A percentile compares a stretch with the other conserved stretches of the same genome.
These are phyloP conservation scores for Macroventuria anomochaeta DNA, from an alignment of 2,329 filamentous ascomycete genomes.

Conservation along the genomic window DNA sequence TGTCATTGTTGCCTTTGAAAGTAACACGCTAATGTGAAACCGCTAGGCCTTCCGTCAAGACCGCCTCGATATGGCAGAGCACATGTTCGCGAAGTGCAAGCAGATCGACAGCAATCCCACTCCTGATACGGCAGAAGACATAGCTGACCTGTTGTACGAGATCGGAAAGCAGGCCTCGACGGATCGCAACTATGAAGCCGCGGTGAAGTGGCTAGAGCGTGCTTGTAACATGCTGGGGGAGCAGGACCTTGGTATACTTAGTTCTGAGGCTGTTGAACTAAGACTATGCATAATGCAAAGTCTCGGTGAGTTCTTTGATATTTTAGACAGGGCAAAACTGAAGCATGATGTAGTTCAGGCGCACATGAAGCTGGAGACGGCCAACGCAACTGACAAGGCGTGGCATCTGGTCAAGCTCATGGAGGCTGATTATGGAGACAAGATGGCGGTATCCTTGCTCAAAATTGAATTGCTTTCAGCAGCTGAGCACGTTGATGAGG, in stretches of 20 bases:
- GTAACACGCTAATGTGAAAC: background rate
- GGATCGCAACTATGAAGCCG: constrained; percentile 61
- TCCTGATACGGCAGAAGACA: constrained; percentile 61
- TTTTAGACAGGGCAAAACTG: background rate
- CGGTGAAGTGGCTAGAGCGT: constrained; percentile 76
- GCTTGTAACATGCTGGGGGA: constrained; percentile 65
- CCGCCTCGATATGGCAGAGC: constrained; percentile 76
- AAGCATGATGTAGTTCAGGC: constrained; percentile 58
- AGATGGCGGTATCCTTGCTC: constrained; percentile 70
- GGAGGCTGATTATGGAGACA: constrained; percentile 68
- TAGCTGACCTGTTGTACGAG: constrained; percentile 73
- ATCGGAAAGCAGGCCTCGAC: constrained; percentile 69
- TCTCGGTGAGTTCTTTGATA: constrained; percentile 38
- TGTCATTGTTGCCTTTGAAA: background rate
- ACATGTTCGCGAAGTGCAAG: constrained; percentile 71
- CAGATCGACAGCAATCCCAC: constrained; percentile 52
- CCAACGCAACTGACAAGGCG: constrained; percentile 59
- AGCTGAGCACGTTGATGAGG: constrained; percentile 44
- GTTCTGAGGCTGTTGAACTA: constrained; percentile 67
- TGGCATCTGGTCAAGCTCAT: constrained; percentile 65
- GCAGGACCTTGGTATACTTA: constrained; percentile 63
- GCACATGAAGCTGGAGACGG: constrained; percentile 57
- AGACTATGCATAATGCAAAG: constrained; percentile 70
- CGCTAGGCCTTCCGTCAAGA: constrained; percentile 75
- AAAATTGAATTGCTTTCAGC: constrained; percentile 70